Base-by-base conservation (phyloP, 2,329 filamentous ascomycete species). In the Myrmaecium sp. region DNA sequence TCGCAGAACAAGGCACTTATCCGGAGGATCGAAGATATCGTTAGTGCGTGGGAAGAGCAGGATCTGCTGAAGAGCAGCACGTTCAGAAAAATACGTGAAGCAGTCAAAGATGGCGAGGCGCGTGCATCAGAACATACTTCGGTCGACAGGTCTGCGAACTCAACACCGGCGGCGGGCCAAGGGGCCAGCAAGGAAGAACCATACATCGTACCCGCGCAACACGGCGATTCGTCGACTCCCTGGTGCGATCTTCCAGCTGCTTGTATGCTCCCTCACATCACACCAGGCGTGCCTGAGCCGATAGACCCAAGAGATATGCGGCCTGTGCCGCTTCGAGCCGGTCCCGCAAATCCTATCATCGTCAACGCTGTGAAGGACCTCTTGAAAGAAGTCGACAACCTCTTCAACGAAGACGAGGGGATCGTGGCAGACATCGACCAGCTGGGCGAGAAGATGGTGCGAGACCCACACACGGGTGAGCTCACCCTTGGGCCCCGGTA, bases 161-260 rank as follows among this genome's bases (percentile, higher is more conserved):
- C 8, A 14, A 30, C 10, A 17, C 15, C 17, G 4, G 17, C 54
- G 13, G 51, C 49, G 14, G 40, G 41, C 6, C 36, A 35, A 14
- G 33, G 26, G 3, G 35, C 34, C 17, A 27, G 62, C 10, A 74
- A 67, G 38, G 60, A 74, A 32, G 55, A 55, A 1, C 75, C 77
- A 0, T 86, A 70, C 41, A 51, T 75, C 15, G 64, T 92, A 48
- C 83, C 83, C 12, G 61, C 76, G 2, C 68, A 66, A 30, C 83
- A 92, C 46, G 83, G 83, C 21, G 79, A 91, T 43, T 54, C 64
- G 2, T 65, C 68, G 0, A 70, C 65, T 4, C 71, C 76, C 0
- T 92, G 76, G 67, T 78, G 83, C 51, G 81, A 92, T 36, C 57
- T 91, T 1, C 82, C 82, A 0, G 81, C 81, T 2, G 76, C 71